phyloP scores from a whole-genome alignment of 345 rosid genomes.

The Aquilaria yunnanensis region DNA sequence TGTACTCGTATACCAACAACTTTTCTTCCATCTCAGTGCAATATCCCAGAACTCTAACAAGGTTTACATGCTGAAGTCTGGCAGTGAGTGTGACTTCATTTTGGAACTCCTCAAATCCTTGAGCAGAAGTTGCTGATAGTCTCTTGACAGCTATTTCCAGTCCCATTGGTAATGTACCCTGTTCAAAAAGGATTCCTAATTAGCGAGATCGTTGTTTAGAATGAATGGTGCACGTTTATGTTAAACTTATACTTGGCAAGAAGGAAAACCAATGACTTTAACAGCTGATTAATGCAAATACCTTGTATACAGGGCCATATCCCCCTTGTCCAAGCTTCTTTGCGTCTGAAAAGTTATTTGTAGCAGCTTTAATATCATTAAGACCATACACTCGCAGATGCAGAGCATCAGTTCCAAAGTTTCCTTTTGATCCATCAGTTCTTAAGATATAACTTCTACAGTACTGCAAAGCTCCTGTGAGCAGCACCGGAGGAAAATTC shows the following conservation, averaged over 20 bases:
- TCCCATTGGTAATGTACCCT: slow-evolving; percentile 9
- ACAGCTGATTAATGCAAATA: not conserved
- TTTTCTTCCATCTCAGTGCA: too few relatives aligned
- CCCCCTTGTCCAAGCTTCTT: too few relatives aligned
- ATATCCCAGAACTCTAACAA: too few relatives aligned
- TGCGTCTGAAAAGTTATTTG: too few relatives aligned
- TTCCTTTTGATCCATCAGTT: not conserved
- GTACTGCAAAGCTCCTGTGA: slow-evolving; percentile 2
- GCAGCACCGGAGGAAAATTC: not conserved
- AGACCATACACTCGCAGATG: slow-evolving; percentile 3
- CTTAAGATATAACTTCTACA: not conserved
- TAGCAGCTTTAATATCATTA: not conserved
- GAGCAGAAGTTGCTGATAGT: slow-evolving; percentile 10
- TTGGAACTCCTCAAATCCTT: slow-evolving; percentile 19
- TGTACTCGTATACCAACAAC: too few relatives aligned
- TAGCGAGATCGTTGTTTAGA: too few relatives aligned
- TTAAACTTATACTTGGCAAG: too few relatives aligned
- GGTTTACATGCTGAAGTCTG: too few relatives aligned
- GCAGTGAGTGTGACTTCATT: slow-evolving; percentile 18
- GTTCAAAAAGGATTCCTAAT: not conserved
- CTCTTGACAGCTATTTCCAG: slow-evolving; percentile 16
- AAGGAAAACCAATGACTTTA: not conserved
- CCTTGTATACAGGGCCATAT: not conserved
- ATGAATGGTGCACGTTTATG: too few relatives aligned
- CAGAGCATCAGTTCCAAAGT: slow-evolving; percentile 5